phyloP scores from a whole-genome alignment of 1,139 yeast species.

The Kazachstania sp. region DNA sequence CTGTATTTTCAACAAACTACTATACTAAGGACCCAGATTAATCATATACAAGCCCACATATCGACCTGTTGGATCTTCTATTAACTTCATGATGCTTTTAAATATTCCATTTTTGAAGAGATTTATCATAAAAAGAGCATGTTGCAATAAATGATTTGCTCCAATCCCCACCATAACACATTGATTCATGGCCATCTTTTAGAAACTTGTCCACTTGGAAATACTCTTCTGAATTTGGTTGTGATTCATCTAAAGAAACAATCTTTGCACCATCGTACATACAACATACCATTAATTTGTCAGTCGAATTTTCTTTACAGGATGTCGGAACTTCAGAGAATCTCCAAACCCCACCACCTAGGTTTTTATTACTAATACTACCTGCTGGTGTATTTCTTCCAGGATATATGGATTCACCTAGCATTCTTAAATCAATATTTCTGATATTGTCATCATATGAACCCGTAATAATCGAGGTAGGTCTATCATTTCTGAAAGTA shows the following conservation, averaged over 20 bases:
- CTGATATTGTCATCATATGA: slow-evolving; percentile 81
- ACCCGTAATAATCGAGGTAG: slow-evolving; percentile 72
- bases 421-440: slow-evolving; percentile 57
- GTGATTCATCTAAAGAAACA: slow-evolving; percentile 30
- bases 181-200: slow-evolving; percentile 73
- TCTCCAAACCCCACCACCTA: slow-evolving; percentile 96
- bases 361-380: slow-evolving; percentile 35
- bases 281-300: slow-evolving; percentile 65
- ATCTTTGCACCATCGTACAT: slow-evolving; percentile 94
- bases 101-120: slow-evolving; percentile 61
- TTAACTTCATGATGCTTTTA: no score
- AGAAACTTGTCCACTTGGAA: slow-evolving; percentile 39
- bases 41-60: no score
- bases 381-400: slow-evolving; percentile 24
- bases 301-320: slow-evolving; percentile 23
- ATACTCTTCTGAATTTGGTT: slow-evolving; percentile 22
- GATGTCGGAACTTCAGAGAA: slow-evolving; percentile 51
- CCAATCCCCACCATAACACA: slow-evolving; percentile 97
- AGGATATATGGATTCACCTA: slow-evolving; percentile 28
- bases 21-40: no score
- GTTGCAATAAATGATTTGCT: slow-evolving; percentile 50
- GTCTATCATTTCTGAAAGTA: slow-evolving; percentile 29
- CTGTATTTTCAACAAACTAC: no score
- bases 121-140: slow-evolving; percentile 84
- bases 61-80: no score